These are phyloP conservation scores for Penicillium brasilianum DNA, from an alignment of 2,329 filamentous ascomycete species.

Conservation along the genomic window DNA sequence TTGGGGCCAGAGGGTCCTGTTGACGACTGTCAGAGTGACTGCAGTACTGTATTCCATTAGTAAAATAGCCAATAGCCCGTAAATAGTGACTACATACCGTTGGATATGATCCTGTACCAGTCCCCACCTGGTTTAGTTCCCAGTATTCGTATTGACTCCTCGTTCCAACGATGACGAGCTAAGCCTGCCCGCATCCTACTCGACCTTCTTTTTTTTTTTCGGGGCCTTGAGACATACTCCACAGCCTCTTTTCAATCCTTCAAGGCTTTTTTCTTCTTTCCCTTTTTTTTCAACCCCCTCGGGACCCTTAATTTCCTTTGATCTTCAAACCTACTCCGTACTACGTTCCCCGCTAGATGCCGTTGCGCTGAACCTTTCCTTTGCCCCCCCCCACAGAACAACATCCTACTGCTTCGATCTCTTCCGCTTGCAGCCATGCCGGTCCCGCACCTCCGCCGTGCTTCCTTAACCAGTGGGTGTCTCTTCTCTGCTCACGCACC, in stretches of 20 bases:
- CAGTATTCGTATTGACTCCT: not conserved
- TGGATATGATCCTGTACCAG: too few species aligned
- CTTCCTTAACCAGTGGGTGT: slow-evolving; percentile 46
- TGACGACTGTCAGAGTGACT: too few species aligned
- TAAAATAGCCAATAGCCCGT: too few species aligned
- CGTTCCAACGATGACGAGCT: slow-evolving; percentile 1
- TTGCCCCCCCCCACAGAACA: slow-evolving; percentile 8
- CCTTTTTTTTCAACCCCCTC: not conserved
- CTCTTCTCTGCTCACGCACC: slow-evolving; percentile 9
- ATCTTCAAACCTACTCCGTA: not conserved
- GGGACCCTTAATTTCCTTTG: not conserved
- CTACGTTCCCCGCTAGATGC: slow-evolving; percentile 1
- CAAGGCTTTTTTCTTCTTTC: not conserved
- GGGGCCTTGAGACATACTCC: not conserved
- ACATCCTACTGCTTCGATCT: slow-evolving; percentile 21
- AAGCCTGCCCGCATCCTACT: slow-evolving; percentile 12
- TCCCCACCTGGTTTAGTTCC: not conserved
- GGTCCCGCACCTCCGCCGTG: slow-evolving; percentile 44
- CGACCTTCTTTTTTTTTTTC: not conserved
- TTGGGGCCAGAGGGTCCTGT: too few species aligned
- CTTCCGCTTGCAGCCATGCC: slow-evolving; percentile 40
- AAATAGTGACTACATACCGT: too few species aligned
- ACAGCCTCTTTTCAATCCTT: slow-evolving; percentile 2
- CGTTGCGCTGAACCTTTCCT: slow-evolving; percentile 8
- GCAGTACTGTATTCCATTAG: too few species aligned